Conservation (phyloP, 768 basidiomycete genomes). For the Postia placenta region DNA sequence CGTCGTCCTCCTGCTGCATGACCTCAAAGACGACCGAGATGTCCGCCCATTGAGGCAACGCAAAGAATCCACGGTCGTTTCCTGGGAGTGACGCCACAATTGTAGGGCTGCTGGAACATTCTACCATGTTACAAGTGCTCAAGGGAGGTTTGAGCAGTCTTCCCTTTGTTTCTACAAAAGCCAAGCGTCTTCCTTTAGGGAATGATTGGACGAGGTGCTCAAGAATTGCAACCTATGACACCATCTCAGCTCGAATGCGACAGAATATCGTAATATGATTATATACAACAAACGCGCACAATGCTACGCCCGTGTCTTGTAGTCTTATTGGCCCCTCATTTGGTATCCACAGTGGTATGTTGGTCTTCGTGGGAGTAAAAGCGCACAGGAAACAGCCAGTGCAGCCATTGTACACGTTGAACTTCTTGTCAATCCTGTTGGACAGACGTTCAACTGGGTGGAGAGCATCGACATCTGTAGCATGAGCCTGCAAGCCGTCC, state of each 20-base stretch:
- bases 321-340: neutral
- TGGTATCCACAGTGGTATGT: neutral
- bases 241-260: neutral
- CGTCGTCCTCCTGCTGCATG: neutral
- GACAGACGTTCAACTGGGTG: no score
- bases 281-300: neutral
- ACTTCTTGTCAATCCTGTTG: no score
- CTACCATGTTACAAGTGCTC: neutral
- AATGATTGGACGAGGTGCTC: neutral
- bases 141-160: neutral
- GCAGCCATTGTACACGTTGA: no score
- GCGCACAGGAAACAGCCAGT: no score
- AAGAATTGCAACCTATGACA: neutral
- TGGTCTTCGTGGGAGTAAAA: no score
- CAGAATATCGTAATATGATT: neutral
- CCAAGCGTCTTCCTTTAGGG: neutral
- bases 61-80: neutral
- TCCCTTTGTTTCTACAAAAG: neutral
- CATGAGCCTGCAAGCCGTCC: no score
- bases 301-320: no score
- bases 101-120: conserved; percentile 1
- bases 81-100: conserved; percentile 5
- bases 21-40: conserved; percentile 8
- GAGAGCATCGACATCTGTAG: no score
- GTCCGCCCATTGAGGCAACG: neutral